Evolutionary conservation across 148 eudicot genomes (phyloP).

Genomic region (Chenopodium quinoa): DNA sequence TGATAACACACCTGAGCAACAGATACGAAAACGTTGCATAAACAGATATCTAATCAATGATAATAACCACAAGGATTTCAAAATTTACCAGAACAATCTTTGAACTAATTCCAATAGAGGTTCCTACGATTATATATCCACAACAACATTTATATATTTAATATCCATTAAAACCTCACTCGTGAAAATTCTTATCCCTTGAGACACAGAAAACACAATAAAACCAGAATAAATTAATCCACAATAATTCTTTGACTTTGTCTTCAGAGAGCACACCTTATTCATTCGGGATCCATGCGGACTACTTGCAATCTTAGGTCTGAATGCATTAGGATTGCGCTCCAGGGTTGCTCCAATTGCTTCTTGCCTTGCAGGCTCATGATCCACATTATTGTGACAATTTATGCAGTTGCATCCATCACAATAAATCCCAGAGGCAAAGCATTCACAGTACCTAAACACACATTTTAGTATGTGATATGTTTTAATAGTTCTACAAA

Average conservation of each 20-base stretch:
- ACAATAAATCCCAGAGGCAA: slow-evolving; percentile 68
- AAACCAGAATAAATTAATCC: background rate
- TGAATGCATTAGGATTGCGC: slow-evolving; percentile 75
- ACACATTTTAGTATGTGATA: slow-evolving; percentile 10
- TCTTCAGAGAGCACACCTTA: slow-evolving; percentile 42
- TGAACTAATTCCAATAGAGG: background rate
- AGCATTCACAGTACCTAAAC: slow-evolving; percentile 88
- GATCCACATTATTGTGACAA: slow-evolving; percentile 59
- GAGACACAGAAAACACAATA: background rate
- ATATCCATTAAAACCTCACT: background rate
- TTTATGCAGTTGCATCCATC: slow-evolving; percentile 77
- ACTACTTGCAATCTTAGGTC: slow-evolving; percentile 66
- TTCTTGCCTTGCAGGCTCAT: slow-evolving; percentile 58
- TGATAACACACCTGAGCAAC: background rate
- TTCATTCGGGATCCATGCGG: slow-evolving; percentile 46
- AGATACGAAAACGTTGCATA: background rate
- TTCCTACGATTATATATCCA: background rate
- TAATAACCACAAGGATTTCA: background rate
- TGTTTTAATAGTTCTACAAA: background rate
- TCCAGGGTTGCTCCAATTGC: slow-evolving; percentile 53
- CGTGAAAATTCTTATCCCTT: too few relatives aligned
- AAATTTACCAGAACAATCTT: background rate
- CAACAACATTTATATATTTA: background rate
- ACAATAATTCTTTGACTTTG: background rate
- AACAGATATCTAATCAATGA: background rate